phyloP scores from a whole-genome alignment of 2,329 filamentous ascomycete genomes.

The Stagonosporopsis cucurbitacearum region DNA sequence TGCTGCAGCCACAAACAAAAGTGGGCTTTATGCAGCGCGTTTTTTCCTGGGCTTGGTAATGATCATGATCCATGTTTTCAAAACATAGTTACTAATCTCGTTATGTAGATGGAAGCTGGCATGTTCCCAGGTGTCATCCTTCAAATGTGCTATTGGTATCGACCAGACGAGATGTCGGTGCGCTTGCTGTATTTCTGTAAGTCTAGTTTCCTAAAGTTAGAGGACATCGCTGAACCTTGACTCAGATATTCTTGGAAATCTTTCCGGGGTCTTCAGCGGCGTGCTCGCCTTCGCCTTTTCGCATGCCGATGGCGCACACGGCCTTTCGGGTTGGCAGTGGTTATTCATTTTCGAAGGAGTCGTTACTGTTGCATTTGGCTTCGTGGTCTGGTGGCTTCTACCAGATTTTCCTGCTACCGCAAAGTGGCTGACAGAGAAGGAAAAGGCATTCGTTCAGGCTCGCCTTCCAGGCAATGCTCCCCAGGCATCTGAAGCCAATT shows the following conservation, averaged over 20 bases:
- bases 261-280: slow-evolving; percentile 64
- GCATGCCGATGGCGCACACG: slow-evolving; percentile 63
- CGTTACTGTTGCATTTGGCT: slow-evolving; percentile 22
- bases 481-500: slow-evolving; percentile 48
- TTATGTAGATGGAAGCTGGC: slow-evolving; percentile 30
- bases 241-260: slow-evolving; percentile 54
- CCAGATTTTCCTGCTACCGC: slow-evolving; percentile 32
- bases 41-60: slow-evolving; percentile 40
- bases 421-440: slow-evolving; percentile 41
- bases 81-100: not conserved
- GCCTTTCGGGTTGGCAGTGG: slow-evolving; percentile 53
- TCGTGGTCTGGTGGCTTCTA: slow-evolving; percentile 18
- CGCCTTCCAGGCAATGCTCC: slow-evolving; percentile 53
- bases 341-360: slow-evolving; percentile 25
- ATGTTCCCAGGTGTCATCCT: slow-evolving; percentile 49
- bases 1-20: slow-evolving; percentile 53
- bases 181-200: slow-evolving; percentile 26
- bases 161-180: slow-evolving; percentile 51
- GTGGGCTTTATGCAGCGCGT: slow-evolving; percentile 54
- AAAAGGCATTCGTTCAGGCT: slow-evolving; percentile 58
- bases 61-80: not conserved
- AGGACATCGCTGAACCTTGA: not conserved
- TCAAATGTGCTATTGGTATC: slow-evolving; percentile 66
- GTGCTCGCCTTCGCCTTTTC: slow-evolving; percentile 62
- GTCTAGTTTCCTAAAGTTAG: not conserved